Evolutionary conservation across 176 grass and related monocot species (phyloP).

Genomic region (Aechmea fasciata): DNA sequence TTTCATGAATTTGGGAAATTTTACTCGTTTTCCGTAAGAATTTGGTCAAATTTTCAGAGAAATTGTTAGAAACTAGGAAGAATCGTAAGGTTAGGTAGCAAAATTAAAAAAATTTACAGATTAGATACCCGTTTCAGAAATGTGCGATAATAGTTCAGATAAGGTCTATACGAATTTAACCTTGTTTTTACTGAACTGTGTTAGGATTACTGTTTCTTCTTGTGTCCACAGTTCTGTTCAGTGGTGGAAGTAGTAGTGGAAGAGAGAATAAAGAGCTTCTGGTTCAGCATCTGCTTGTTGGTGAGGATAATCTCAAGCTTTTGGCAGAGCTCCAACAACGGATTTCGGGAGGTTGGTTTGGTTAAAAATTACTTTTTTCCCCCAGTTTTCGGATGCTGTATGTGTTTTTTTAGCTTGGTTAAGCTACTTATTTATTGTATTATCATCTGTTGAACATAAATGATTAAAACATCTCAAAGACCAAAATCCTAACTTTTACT

Average conservation of each 20-base stretch:
- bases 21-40: not conserved
- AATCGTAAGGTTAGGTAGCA: too few species aligned
- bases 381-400: too few species aligned
- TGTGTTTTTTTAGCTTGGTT: not conserved
- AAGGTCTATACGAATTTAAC: not conserved
- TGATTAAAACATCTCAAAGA: too few species aligned
- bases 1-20: not conserved
- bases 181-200: slow-evolving; percentile 1
- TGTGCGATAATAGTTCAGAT: not conserved
- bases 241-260: slow-evolving; percentile 23
- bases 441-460: not conserved
- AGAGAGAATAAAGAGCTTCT: slow-evolving; percentile 78
- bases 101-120: not conserved
- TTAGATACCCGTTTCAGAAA: not conserved
- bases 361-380: too few species aligned
- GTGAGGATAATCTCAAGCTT: slow-evolving; percentile 70
- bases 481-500: too few species aligned
- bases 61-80: too few species aligned
- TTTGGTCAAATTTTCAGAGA: not conserved
- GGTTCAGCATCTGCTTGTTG: slow-evolving; percentile 90
- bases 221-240: slow-evolving; percentile 43
- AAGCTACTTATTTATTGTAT: not conserved
- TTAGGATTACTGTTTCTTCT: not conserved
- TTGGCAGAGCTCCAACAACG: slow-evolving; percentile 70
- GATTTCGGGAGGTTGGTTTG: slow-evolving; percentile 50